A percentile compares a stretch with the other conserved stretches of the same genome.
These are phyloP conservation scores for Trichoderma sp. DNA, from an alignment of 2,329 filamentous ascomycete genomes.

Conservation along the genomic window DNA sequence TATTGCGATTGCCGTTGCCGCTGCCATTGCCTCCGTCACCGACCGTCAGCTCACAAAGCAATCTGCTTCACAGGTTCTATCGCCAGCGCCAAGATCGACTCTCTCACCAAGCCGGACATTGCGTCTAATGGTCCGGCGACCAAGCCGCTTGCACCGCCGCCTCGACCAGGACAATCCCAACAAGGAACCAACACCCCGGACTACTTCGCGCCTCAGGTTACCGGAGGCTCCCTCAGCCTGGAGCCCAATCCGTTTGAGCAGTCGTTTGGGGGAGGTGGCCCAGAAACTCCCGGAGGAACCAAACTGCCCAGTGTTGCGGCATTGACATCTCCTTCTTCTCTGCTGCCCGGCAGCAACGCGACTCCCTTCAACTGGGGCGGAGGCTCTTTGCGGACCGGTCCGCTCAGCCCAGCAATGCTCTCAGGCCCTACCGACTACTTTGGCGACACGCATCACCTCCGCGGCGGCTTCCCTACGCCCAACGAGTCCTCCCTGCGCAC, in stretches of 20 bases:
- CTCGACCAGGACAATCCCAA: slow-evolving; percentile 54
- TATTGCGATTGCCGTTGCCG: not conserved
- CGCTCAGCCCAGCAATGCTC: slow-evolving; percentile 95
- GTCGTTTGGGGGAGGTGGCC: slow-evolving; percentile 69
- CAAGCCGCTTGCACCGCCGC: slow-evolving; percentile 68
- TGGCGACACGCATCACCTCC: slow-evolving; percentile 70
- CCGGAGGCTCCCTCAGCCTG: slow-evolving; percentile 57
- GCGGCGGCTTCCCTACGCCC: slow-evolving; percentile 85
- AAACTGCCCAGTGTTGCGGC: slow-evolving; percentile 87
- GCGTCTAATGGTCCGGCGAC: slow-evolving; percentile 55
- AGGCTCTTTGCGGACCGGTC: slow-evolving; percentile 84
- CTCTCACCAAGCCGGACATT: slow-evolving; percentile 46
- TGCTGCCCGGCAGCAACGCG: slow-evolving; percentile 69
- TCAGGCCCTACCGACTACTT: slow-evolving; percentile 92
- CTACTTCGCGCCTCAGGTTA: slow-evolving; percentile 61
- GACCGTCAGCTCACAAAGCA: slow-evolving; percentile 3
- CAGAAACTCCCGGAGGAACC: slow-evolving; percentile 77
- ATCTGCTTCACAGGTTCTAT: slow-evolving; percentile 36
- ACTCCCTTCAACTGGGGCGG: slow-evolving; percentile 76
- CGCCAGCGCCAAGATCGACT: slow-evolving; percentile 47
- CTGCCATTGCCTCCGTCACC: not conserved
- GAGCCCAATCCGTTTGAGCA: slow-evolving; percentile 98
- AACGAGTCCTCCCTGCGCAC: slow-evolving; percentile 94
- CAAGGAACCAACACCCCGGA: slow-evolving; percentile 57
- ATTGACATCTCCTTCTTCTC: slow-evolving; percentile 83